phyloP scores from a whole-genome alignment of 257 asterid genomes.

The Plantago major region DNA sequence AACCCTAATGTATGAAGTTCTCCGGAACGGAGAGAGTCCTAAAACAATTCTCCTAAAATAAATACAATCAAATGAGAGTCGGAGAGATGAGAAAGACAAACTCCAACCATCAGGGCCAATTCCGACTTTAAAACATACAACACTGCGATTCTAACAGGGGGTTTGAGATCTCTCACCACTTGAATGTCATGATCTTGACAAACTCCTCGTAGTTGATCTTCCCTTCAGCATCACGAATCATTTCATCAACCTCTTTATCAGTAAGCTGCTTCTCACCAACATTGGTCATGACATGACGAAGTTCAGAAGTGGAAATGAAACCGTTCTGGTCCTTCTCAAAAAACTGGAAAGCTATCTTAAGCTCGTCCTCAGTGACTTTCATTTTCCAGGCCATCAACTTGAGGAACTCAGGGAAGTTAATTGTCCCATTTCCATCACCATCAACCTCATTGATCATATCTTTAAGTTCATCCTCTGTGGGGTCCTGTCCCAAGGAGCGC shows the following conservation, averaged over 20 bases:
- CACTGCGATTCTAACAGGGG: neutral
- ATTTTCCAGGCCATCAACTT: constrained; percentile 82
- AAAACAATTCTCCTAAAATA: no score
- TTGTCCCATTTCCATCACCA: constrained; percentile 84
- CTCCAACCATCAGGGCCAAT: no score
- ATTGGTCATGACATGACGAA: constrained; percentile 84
- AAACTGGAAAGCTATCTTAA: constrained; percentile 82
- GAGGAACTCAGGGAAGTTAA: constrained; percentile 85
- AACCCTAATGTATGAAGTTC: no score
- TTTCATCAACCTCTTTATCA: constrained; percentile 85
- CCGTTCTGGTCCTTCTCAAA: constrained; percentile 86
- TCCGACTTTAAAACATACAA: no score
- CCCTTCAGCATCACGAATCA: constrained; percentile 90
- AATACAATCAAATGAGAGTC: no score
- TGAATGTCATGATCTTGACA: constrained; percentile 93
- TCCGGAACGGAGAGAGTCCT: no score
- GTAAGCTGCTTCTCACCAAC: constrained; percentile 80
- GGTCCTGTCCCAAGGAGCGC: constrained; percentile 83
- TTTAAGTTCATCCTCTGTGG: constrained; percentile 86
- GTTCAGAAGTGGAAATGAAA: constrained; percentile 85
- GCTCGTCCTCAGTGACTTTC: constrained; percentile 92
- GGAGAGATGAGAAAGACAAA: no score
- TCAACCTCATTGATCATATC: constrained; percentile 88
- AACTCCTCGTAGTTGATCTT: constrained; percentile 90
- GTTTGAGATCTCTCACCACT: constrained; percentile 34